Percentiles rank a stretch among this genome's conserved stretches.
phyloP scores from a whole-genome alignment of 2,329 filamentous ascomycete species.

The Catunica adiposa region DNA sequence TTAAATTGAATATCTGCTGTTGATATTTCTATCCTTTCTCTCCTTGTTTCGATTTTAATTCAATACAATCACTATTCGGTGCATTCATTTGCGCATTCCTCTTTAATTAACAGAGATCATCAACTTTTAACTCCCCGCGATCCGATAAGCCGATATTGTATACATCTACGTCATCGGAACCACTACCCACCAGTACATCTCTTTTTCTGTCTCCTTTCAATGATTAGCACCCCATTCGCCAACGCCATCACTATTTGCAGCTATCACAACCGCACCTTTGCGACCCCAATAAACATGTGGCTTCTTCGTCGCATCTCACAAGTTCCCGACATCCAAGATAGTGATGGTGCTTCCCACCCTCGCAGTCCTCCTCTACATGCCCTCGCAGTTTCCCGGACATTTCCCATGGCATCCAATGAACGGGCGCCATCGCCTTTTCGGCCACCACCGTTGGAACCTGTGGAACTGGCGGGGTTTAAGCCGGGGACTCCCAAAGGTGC shows the following conservation, averaged over 20 bases:
- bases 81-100: not conserved
- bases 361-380: constrained; percentile 17
- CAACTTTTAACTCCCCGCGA: not conserved
- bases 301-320: constrained; percentile 14
- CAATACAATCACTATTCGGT: not conserved
- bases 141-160: not conserved
- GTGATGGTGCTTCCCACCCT: constrained; percentile 2
- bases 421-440: constrained; percentile 65
- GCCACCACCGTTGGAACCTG: constrained; percentile 71
- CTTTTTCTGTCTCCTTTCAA: not conserved
- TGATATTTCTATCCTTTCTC: too few relatives aligned
- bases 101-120: too few relatives aligned
- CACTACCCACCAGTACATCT: not conserved
- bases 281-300: constrained; percentile 8
- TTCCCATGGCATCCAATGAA: constrained; percentile 15
- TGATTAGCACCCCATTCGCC: not conserved
- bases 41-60: too few relatives aligned
- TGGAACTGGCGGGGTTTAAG: constrained; percentile 52
- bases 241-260: not conserved
- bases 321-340: constrained; percentile 6
- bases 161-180: not conserved
- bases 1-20: too few relatives aligned
- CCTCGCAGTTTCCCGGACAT: not conserved
- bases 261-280: not conserved
- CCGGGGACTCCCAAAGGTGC: constrained; percentile 41